These are phyloP conservation scores for Pyrenula massariospora DNA, from an alignment of 495 filamentous ascomycete species.

Conservation along the genomic window DNA sequence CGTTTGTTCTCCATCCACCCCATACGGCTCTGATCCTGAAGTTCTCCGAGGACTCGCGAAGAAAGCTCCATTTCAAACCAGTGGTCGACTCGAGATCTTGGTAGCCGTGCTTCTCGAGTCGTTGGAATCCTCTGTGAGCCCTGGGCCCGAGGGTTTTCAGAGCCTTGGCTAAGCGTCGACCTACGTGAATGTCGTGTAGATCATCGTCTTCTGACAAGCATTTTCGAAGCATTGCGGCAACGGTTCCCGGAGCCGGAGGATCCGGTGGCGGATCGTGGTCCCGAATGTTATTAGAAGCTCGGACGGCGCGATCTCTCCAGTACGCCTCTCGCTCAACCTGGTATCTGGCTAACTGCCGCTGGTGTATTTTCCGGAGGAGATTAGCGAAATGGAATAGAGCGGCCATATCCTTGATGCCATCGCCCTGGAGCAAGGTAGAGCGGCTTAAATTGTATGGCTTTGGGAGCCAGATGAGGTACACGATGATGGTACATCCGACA, in stretches of 20 bases:
- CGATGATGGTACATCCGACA: background rate
- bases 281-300: too few relatives aligned
- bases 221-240: background rate
- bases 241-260: too few relatives aligned
- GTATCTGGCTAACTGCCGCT: too few relatives aligned
- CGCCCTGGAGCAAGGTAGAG: background rate
- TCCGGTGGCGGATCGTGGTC: too few relatives aligned
- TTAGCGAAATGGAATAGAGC: background rate
- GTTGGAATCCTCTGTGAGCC: background rate
- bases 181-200: too few relatives aligned
- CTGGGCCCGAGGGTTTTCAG: too few relatives aligned
- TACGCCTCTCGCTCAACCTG: background rate
- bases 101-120: background rate
- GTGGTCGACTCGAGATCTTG: background rate
- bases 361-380: background rate
- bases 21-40: background rate
- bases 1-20: background rate
- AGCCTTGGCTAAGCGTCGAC: too few relatives aligned
- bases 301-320: too few relatives aligned
- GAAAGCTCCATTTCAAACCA: background rate
- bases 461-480: background rate
- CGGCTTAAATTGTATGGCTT: slow-evolving; percentile 1
- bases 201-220: background rate
- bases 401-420: background rate
- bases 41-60: background rate